A percentile compares a stretch with the other conserved stretches of the same genome.
These are phyloP conservation scores for Microglena sp. DNA, from an alignment of 139 green algal species.

Conservation along the genomic window DNA sequence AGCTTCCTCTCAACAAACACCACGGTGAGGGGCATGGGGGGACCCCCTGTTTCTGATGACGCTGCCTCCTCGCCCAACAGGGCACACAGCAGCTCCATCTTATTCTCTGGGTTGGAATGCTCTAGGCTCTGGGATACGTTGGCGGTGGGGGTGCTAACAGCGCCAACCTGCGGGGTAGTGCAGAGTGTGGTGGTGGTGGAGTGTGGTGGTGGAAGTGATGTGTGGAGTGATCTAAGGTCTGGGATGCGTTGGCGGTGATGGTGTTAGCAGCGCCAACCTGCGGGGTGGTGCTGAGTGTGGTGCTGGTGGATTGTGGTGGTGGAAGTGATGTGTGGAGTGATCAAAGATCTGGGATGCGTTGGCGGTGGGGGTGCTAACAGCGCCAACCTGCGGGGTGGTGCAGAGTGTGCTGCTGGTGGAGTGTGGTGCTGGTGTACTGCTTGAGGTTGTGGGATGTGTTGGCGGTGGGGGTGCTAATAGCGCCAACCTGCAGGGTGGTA, in stretches of 20 bases:
- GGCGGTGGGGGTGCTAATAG: constrained; percentile 33
- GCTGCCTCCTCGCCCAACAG: constrained; percentile 15
- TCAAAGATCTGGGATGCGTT: constrained; percentile 71
- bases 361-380: constrained; percentile 33
- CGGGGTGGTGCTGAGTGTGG: too few relatives aligned
- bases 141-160: constrained; percentile 33
- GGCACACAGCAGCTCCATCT: constrained; percentile 7
- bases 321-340: too few relatives aligned
- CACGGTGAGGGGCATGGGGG: constrained; percentile 70
- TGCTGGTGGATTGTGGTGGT: too few relatives aligned
- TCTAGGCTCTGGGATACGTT: constrained; percentile 72
- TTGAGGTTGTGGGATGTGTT: too few relatives aligned
- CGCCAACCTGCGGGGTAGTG: constrained; percentile 9
- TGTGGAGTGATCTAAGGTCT: constrained; percentile 61
- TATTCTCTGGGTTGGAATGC: too few relatives aligned
- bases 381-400: constrained; percentile 6
- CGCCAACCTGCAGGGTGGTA: constrained; percentile 8
- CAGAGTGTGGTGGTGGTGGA: too few relatives aligned
- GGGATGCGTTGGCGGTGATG: constrained; percentile 62
- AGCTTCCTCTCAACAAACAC: constrained; percentile 84
- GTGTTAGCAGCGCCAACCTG: constrained; percentile 9
- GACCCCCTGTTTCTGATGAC: constrained; percentile 14
- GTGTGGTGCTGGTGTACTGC: too few relatives aligned
- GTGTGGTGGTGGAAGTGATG: too few relatives aligned
- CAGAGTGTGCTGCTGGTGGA: too few relatives aligned